phyloP scores from a whole-genome alignment of 306 rosid species.

The Rosa rugosa region DNA sequence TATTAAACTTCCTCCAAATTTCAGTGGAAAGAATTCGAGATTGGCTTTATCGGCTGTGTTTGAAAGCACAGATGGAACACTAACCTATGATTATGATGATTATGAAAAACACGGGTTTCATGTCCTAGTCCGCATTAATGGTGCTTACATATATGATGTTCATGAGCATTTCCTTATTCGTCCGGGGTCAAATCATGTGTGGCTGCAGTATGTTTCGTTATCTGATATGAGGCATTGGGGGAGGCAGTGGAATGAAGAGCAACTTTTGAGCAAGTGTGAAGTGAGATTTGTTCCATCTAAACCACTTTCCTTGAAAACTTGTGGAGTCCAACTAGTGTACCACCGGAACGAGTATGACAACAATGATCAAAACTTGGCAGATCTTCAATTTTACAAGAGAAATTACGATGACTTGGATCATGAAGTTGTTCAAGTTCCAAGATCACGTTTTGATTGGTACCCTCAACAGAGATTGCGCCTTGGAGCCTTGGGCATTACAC shows the following conservation, averaged over 20 bases:
- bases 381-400: not conserved
- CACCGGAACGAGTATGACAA: not conserved
- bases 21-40: constrained; percentile 8
- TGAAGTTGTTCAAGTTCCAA: not conserved
- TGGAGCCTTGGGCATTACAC: not conserved
- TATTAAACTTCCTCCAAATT: constrained; percentile 10
- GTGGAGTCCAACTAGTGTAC: constrained; percentile 1
- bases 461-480: not conserved
- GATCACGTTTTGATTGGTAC: not conserved
- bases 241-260: not conserved
- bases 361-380: not conserved
- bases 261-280: not conserved
- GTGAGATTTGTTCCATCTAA: not conserved
- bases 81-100: constrained; percentile 5
- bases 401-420: not conserved
- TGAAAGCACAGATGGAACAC: not conserved
- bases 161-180: not conserved
- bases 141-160: not conserved
- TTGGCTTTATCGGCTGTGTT: not conserved
- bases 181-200: constrained; percentile 11
- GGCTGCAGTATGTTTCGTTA: constrained; percentile 14
- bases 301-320: constrained; percentile 6
- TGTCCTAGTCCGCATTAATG: not conserved
- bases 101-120: not conserved
- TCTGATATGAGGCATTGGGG: constrained; percentile 12